phyloP scores from a whole-genome alignment of 2,329 filamentous ascomycete genomes.

The Aspergillus puulaauensis region DNA sequence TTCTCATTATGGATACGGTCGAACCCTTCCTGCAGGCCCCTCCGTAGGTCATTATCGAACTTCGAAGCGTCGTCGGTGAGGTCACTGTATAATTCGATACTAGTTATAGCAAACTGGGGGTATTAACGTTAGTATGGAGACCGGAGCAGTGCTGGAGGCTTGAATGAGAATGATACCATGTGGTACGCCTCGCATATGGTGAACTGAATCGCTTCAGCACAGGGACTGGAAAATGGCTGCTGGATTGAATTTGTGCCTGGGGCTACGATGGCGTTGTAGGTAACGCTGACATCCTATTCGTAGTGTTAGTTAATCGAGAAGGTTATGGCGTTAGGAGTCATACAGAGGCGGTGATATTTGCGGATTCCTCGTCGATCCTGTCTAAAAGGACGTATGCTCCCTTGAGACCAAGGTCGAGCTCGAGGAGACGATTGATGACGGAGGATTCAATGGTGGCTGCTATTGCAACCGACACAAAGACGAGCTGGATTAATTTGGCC shows the following conservation, averaged over 20 bases:
- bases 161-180: not conserved
- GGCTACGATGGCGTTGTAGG: not conserved
- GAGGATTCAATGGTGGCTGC: not conserved
- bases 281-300: not conserved
- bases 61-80: not conserved
- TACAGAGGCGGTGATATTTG: not conserved
- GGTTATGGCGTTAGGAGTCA: not conserved
- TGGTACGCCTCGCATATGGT: conserved; percentile 2
- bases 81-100: not conserved
- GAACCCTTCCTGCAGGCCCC: not conserved
- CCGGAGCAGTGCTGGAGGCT: not conserved
- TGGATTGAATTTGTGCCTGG: not conserved
- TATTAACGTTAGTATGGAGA: not conserved
- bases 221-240: not conserved
- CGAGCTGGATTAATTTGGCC: not conserved
- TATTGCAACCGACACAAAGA: not conserved
- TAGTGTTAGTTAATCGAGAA: not conserved
- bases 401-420: conserved; percentile 2
- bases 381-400: conserved; percentile 1
- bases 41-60: not conserved
- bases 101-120: not conserved
- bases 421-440: not conserved
- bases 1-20: not conserved
- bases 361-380: not conserved
- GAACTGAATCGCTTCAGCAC: not conserved